phyloP scores from a whole-genome alignment of 1,284 basidiomycete species.

The Ustilago nuda region DNA sequence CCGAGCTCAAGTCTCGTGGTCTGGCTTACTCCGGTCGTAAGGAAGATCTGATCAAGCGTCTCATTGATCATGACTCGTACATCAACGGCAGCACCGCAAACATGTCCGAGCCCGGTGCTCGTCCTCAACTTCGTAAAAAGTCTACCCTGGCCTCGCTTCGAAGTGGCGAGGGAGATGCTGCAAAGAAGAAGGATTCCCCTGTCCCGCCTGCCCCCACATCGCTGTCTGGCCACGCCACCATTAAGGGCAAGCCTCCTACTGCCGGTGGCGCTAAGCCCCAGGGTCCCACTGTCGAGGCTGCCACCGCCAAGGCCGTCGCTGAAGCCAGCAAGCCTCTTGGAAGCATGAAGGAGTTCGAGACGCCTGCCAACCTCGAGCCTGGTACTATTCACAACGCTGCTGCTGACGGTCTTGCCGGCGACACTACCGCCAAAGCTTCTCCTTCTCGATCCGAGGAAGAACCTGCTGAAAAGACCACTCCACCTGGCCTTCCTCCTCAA shows the following conservation, averaged over 20 bases:
- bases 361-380: constrained; percentile 50
- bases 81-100: constrained; percentile 54
- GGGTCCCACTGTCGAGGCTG: constrained; percentile 43
- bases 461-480: constrained; percentile 45
- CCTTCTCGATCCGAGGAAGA: constrained; percentile 32
- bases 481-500: constrained; percentile 56
- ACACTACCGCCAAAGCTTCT: constrained; percentile 41
- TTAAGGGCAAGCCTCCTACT: constrained; percentile 27
- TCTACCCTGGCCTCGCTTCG: constrained; percentile 58
- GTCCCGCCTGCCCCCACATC: constrained; percentile 30
- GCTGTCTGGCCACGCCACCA: constrained; percentile 25
- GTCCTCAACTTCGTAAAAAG: constrained; percentile 47
- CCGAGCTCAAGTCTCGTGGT: constrained; percentile 60
- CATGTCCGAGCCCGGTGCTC: constrained; percentile 26
- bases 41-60: constrained; percentile 60
- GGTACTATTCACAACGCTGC: constrained; percentile 56
- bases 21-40: constrained; percentile 59
- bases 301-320: constrained; percentile 37
- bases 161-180: constrained; percentile 9
- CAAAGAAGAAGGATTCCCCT: constrained; percentile 19
- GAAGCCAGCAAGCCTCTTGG: constrained; percentile 42
- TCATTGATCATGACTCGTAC: constrained; percentile 56
- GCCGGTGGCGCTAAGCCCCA: constrained; percentile 9
- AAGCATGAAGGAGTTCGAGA: constrained; percentile 50
- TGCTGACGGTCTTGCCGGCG: constrained; percentile 41